Conservation (phyloP, 2,329 filamentous ascomycete genomes). For the Alternaria solani region DNA sequence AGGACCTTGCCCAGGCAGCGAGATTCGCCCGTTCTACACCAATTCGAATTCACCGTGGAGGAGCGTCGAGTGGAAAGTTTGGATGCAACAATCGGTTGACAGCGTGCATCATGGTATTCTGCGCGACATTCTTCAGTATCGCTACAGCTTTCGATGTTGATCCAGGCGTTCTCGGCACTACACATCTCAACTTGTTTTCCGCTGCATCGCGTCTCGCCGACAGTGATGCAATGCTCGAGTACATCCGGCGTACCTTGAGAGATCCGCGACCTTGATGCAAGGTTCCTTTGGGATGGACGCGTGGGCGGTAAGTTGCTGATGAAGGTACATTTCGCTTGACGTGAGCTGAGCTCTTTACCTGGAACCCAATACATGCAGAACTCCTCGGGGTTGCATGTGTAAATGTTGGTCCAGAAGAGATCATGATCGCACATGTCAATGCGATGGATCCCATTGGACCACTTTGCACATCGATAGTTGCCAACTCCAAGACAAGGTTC, state of each 20-base stretch:
- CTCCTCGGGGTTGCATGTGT: neutral
- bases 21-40: neutral
- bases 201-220: neutral
- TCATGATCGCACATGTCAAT: neutral
- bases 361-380: conserved; percentile 1
- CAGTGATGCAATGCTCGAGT: neutral
- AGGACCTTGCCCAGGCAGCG: neutral
- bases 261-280: neutral
- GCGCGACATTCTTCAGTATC: neutral
- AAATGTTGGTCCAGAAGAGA: neutral
- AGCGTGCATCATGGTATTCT: neutral
- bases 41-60: neutral
- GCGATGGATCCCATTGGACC: neutral
- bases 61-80: neutral
- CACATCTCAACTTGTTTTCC: neutral
- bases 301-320: neutral
- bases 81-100: neutral
- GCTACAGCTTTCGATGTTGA: neutral
- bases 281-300: neutral
- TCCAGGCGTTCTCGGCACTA: neutral
- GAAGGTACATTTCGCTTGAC: neutral
- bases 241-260: neutral
- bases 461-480: neutral
- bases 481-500: neutral
- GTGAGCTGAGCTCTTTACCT: neutral